Percentiles rank a stretch among this genome's conserved stretches.
Conservation (phyloP, 179 eudicot species). For the Actinidia arguta region DNA sequence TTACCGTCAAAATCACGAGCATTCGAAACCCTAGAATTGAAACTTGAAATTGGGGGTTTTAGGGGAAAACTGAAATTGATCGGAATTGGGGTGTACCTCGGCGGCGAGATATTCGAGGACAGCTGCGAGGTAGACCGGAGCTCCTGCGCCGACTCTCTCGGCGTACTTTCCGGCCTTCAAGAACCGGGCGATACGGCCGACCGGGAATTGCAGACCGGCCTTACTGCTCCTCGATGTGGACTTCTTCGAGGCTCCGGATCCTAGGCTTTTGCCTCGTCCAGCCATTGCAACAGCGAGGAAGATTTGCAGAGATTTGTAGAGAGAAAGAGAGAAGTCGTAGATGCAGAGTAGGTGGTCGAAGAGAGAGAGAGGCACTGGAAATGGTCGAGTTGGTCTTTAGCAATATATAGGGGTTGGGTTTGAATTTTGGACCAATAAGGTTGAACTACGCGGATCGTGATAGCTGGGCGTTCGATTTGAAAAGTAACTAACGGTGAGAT, state of each 20-base stretch:
- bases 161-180: constrained; percentile 54
- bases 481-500: background rate
- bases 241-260: constrained; percentile 38
- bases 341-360: background rate
- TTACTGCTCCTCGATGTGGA: constrained; percentile 43
- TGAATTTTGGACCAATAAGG: background rate
- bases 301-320: background rate
- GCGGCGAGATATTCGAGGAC: constrained; percentile 31
- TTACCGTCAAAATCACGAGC: no score
- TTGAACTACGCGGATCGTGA: constrained; percentile 1
- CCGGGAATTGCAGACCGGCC: constrained; percentile 51
- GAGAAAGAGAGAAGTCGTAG: background rate
- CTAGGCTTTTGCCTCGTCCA: constrained; percentile 42
- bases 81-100: constrained; percentile 26
- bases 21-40: background rate
- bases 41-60: background rate
- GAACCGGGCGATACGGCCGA: constrained; percentile 21
- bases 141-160: constrained; percentile 53
- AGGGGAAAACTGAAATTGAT: background rate
- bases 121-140: constrained; percentile 50
- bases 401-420: constrained; percentile 1
- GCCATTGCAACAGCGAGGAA: constrained; percentile 15
- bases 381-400: background rate
- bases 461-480: background rate
- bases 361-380: background rate